Percentiles rank a stretch among this genome's conserved stretches.
These are phyloP conservation scores for Annona cherimola DNA, from an alignment of 164 flowering plant genomes.

Conservation along the genomic window DNA sequence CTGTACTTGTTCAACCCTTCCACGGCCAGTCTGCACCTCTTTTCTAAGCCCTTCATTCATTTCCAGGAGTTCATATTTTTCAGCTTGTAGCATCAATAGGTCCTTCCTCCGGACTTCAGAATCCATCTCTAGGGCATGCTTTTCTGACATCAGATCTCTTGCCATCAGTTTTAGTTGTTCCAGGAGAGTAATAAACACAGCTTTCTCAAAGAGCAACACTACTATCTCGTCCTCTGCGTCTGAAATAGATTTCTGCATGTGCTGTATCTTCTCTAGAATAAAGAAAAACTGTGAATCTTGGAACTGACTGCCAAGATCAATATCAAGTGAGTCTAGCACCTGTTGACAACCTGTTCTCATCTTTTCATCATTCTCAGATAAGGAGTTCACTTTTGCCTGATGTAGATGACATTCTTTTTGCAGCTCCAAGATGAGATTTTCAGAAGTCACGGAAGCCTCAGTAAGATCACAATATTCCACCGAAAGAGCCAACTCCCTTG, in stretches of 20 bases:
- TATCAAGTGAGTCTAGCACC: conserved; percentile 48
- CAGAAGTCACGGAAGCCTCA: conserved; percentile 51
- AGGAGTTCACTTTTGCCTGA: conserved; percentile 54
- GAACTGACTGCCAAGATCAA: conserved; percentile 19
- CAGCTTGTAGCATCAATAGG: conserved; percentile 33
- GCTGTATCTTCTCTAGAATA: conserved; percentile 35
- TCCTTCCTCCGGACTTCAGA: conserved; percentile 25
- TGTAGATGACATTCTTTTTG: conserved; percentile 64
- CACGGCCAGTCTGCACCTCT: conserved; percentile 27
- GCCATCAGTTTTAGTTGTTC: conserved; percentile 41
- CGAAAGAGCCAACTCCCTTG: conserved; percentile 43
- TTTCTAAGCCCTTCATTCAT: conserved; percentile 34
- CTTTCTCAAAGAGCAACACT: conserved; percentile 56
- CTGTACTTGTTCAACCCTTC: conserved; percentile 22
- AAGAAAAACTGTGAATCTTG: conserved; percentile 28
- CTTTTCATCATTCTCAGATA: conserved; percentile 51
- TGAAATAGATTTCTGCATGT: conserved; percentile 31
- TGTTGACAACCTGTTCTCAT: conserved; percentile 45
- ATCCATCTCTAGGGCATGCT: conserved; percentile 28
- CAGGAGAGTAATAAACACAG: conserved; percentile 53
- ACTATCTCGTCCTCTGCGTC: conserved; percentile 52
- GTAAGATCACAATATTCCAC: conserved; percentile 59
- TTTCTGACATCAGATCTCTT: conserved; percentile 35
- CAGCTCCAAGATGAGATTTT: conserved; percentile 53
- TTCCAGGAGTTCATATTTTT: conserved; percentile 45